Conservation (phyloP, 495 filamentous ascomycete species). For the Neurospora sublineolata region DNA sequence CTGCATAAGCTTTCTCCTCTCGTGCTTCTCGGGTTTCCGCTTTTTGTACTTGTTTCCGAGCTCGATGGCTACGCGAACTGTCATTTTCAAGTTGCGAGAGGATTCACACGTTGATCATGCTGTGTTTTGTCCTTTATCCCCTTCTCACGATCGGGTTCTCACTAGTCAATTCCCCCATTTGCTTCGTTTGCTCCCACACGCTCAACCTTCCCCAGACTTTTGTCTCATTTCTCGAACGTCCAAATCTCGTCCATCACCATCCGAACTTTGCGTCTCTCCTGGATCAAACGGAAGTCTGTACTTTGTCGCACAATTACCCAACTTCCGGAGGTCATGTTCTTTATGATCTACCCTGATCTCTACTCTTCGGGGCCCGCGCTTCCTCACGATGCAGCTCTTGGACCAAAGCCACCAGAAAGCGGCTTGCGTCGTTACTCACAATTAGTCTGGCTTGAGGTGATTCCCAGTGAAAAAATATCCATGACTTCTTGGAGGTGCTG, state of each 20-base stretch:
- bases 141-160: no score
- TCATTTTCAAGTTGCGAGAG: no score
- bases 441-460: background rate
- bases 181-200: background rate
- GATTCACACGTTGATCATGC: no score
- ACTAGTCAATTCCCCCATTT: background rate
- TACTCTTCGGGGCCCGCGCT: background rate
- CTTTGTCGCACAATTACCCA: fast-evolving
- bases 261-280: fast-evolving
- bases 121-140: no score
- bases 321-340: background rate
- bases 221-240: background rate
- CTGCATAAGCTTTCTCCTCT: no score
- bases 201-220: background rate
- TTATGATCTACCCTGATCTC: background rate
- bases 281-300: background rate
- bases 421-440: background rate
- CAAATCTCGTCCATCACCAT: background rate
- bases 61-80: no score
- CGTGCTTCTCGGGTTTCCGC: no score
- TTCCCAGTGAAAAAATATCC: background rate
- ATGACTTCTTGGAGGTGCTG: fast-evolving
- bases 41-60: no score
- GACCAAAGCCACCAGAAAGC: background rate
- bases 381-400: background rate